These are phyloP conservation scores for Erodium chrysanthum DNA, from an alignment of 441 rosid species.

Conservation along the genomic window DNA sequence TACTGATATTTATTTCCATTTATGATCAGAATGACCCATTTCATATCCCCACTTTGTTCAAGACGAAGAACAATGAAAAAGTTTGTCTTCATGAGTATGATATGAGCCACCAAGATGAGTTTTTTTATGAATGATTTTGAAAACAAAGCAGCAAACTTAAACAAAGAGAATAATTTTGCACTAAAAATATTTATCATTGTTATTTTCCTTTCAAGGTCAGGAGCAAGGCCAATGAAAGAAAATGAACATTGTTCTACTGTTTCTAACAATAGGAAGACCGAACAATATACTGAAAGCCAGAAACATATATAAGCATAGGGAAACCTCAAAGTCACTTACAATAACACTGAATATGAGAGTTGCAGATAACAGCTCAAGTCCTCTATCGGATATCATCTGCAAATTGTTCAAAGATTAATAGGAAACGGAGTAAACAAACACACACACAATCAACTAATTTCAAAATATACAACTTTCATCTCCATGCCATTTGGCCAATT, in stretches of 20 bases:
- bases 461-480: neutral
- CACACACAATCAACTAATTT: neutral
- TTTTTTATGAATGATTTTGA: too few relatives aligned
- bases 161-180: too few relatives aligned
- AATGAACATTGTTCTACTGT: neutral
- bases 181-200: too few relatives aligned
- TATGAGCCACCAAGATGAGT: too few relatives aligned
- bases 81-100: too few relatives aligned
- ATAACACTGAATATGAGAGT: constrained; percentile 60
- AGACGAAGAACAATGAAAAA: too few relatives aligned
- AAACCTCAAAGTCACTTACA: constrained; percentile 34
- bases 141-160: too few relatives aligned
- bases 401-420: constrained; percentile 14
- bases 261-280: neutral
- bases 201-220: neutral
- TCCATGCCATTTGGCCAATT: neutral
- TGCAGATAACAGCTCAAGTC: constrained; percentile 68
- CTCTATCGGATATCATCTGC: constrained; percentile 73
- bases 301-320: neutral
- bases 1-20: too few relatives aligned
- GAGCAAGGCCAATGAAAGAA: neutral
- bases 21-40: too few relatives aligned
- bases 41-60: too few relatives aligned
- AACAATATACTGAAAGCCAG: neutral
- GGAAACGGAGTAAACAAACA: neutral